Evolutionary conservation across 345 rosid species (phyloP).

Genomic region (Eucalyptus marginata): DNA sequence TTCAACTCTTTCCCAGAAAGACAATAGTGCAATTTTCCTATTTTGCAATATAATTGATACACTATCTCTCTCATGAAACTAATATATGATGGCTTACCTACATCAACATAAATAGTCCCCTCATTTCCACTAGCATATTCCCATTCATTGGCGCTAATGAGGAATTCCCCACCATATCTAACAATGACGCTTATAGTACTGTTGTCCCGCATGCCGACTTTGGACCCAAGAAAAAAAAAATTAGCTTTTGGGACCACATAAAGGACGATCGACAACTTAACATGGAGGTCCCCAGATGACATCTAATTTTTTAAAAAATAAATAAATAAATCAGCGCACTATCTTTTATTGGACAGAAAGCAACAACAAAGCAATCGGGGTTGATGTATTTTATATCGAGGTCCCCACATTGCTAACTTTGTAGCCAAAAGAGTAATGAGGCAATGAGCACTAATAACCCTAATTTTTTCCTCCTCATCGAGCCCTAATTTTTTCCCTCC

Average conservation of each 20-base stretch:
- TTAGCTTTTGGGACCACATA: accelerated
- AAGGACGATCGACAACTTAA: background rate
- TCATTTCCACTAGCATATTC: background rate
- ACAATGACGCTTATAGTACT: background rate
- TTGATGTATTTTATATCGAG: background rate
- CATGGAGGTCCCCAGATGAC: background rate
- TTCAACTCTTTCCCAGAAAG: background rate
- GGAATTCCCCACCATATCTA: background rate
- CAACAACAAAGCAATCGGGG: background rate
- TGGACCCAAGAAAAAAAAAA: background rate
- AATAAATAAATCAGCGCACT: background rate
- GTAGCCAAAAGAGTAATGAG: too few species aligned
- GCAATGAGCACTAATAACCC: background rate
- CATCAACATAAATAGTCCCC: background rate
- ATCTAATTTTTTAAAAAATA: too few species aligned
- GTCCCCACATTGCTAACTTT: background rate
- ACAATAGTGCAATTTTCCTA: background rate
- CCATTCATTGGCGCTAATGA: background rate
- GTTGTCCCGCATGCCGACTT: background rate
- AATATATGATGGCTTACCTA: background rate
- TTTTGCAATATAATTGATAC: background rate
- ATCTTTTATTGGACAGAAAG: too few species aligned
- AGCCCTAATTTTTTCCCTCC: background rate
- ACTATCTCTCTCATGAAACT: background rate
- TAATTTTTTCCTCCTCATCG: background rate